Percentiles rank a stretch among this genome's conserved stretches.
phyloP scores from a whole-genome alignment of 2,329 filamentous ascomycete species.

The Neofusicoccum laricinum region DNA sequence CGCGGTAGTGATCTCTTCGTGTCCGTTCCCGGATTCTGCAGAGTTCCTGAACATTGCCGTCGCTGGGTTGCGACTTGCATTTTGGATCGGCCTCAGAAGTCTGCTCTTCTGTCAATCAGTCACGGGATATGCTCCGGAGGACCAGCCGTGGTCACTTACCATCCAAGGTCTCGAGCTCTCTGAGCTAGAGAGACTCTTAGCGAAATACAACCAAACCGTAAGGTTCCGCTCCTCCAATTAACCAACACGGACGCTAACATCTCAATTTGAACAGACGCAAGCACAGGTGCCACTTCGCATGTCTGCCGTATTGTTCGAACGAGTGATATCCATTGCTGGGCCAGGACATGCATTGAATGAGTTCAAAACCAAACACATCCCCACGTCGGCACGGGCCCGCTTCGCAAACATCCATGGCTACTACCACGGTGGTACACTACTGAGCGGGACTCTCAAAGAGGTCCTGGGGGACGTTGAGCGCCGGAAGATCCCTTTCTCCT shows the following conservation, averaged over 20 bases:
- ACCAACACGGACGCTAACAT: too few relatives aligned
- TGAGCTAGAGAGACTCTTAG: neutral
- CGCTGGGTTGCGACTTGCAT: slow-evolving; percentile 1
- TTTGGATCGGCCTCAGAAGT: slow-evolving; percentile 16
- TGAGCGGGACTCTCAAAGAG: neutral
- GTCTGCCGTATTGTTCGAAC: neutral
- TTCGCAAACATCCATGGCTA: neutral
- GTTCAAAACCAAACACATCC: neutral
- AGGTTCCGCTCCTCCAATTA: too few relatives aligned
- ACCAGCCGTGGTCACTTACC: neutral
- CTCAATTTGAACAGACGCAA: too few relatives aligned
- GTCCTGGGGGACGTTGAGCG: neutral
- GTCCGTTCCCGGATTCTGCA: neutral
- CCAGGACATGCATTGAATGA: neutral
- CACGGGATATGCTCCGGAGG: neutral
- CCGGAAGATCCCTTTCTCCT: neutral
- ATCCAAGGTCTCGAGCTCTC: neutral
- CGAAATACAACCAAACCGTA: neutral
- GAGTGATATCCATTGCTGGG: neutral
- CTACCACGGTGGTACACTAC: neutral
- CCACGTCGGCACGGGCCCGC: neutral
- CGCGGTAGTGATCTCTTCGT: slow-evolving; percentile 3
- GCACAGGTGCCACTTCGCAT: neutral
- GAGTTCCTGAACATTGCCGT: slow-evolving; percentile 4
- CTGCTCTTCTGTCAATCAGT: neutral